phyloP scores from a whole-genome alignment of 2,329 filamentous ascomycete genomes.

The Cladorrhinum sp. region DNA sequence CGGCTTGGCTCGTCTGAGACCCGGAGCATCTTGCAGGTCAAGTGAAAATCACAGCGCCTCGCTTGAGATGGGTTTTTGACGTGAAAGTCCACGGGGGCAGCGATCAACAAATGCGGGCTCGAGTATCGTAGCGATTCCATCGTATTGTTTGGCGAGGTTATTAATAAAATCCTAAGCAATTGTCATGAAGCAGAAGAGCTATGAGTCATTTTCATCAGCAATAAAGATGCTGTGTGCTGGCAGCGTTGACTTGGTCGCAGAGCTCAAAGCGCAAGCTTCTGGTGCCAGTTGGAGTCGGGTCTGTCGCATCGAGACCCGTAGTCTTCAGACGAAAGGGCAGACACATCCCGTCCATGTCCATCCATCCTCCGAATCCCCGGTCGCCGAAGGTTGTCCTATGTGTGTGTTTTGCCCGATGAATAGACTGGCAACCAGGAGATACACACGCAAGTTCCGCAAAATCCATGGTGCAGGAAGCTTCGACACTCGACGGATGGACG shows the following conservation, averaged over 20 bases:
- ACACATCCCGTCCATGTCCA: not conserved
- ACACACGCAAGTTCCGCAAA: too few species aligned
- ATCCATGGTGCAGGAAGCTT: too few species aligned
- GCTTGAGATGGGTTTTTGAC: not conserved
- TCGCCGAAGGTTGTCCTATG: not conserved
- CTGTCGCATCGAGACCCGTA: not conserved
- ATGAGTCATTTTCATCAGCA: conserved; percentile 1
- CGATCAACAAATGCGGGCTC: not conserved
- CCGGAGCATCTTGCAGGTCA: conserved; percentile 11
- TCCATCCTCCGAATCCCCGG: not conserved
- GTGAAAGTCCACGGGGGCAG: not conserved
- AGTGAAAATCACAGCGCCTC: conserved; percentile 8
- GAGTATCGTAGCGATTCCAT: not conserved
- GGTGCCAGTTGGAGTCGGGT: not conserved
- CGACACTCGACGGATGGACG: too few species aligned
- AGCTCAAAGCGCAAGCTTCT: not conserved
- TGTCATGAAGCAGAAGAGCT: not conserved
- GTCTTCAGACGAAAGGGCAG: not conserved
- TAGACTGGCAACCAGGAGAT: not conserved
- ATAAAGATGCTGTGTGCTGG: not conserved
- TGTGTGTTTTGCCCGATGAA: not conserved
- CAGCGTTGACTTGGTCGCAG: not conserved
- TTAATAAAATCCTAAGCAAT: not conserved
- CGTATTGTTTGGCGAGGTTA: not conserved
- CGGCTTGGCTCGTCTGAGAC: conserved; percentile 10